Conservation (phyloP, 306 rosid genomes). For the Corylus heterophylla region DNA sequence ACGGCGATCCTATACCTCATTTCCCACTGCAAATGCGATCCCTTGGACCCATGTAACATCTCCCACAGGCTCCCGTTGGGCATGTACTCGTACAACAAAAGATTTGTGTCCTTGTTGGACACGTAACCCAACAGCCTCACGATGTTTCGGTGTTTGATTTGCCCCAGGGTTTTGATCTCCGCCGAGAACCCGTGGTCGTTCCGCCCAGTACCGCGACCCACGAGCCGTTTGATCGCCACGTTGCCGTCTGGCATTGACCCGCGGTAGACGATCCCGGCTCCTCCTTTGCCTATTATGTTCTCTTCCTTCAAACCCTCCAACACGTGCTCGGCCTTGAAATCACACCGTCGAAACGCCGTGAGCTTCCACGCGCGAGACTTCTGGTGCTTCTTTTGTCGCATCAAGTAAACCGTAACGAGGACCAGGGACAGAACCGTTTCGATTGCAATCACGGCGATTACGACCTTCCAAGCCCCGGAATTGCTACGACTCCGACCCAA, state of each 20-base stretch:
- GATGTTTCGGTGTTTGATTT: conserved; percentile 52
- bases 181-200: conserved; percentile 57
- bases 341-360: conserved; percentile 49
- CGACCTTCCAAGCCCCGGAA: conserved; percentile 21
- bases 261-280: conserved; percentile 55
- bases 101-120: conserved; percentile 52
- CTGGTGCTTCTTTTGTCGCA: conserved; percentile 27
- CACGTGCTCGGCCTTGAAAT: conserved; percentile 48
- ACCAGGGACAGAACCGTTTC: conserved; percentile 21
- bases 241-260: conserved; percentile 46
- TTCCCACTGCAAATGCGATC: conserved; percentile 81
- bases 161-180: conserved; percentile 56
- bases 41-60: conserved; percentile 62
- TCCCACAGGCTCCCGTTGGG: conserved; percentile 61
- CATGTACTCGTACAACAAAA: conserved; percentile 61
- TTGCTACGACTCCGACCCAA: neutral
- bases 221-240: conserved; percentile 53
- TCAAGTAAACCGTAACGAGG: conserved; percentile 26
- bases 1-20: conserved; percentile 69
- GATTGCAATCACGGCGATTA: conserved; percentile 14
- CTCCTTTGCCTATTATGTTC: conserved; percentile 57
- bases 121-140: conserved; percentile 56
- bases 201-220: conserved; percentile 32
- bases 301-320: conserved; percentile 52
- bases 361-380: conserved; percentile 45